Conservation (phyloP, 345 rosid genomes). For the Microcos paniculata region DNA sequence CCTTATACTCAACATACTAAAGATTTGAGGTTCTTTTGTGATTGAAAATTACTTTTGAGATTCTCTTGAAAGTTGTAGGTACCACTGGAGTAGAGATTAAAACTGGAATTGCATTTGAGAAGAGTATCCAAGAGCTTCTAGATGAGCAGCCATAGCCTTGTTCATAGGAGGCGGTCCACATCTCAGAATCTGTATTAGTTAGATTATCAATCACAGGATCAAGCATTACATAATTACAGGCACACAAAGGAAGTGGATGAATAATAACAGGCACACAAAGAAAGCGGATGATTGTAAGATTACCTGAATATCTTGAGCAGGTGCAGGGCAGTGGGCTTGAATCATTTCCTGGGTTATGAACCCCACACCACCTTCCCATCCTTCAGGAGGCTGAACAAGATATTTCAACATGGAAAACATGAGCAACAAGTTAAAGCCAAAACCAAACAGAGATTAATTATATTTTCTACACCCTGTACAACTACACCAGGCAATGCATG, state of each 20-base stretch:
- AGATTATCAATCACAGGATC: background rate
- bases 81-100: slow-evolving; percentile 19
- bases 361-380: slow-evolving; percentile 63
- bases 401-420: slow-evolving; percentile 9
- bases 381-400: slow-evolving; percentile 48
- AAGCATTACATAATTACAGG: background rate
- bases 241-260: background rate
- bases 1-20: background rate
- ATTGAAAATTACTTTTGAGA: background rate
- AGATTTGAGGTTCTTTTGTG: background rate
- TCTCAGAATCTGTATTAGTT: slow-evolving; percentile 41
- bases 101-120: slow-evolving; percentile 66
- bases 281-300: background rate
- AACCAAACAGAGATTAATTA: background rate
- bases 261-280: background rate
- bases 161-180: slow-evolving; percentile 73
- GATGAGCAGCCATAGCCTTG: slow-evolving; percentile 63
- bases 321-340: slow-evolving; percentile 54
- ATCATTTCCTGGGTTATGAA: slow-evolving; percentile 65
- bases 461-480: background rate
- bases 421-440: background rate
- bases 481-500: background rate
- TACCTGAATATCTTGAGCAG: slow-evolving; percentile 54
- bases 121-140: slow-evolving; percentile 54
- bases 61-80: background rate